A percentile compares a stretch with the other conserved stretches of the same genome.
phyloP scores from a whole-genome alignment of 805 yeast genomes.

The Candida suzukii region DNA sequence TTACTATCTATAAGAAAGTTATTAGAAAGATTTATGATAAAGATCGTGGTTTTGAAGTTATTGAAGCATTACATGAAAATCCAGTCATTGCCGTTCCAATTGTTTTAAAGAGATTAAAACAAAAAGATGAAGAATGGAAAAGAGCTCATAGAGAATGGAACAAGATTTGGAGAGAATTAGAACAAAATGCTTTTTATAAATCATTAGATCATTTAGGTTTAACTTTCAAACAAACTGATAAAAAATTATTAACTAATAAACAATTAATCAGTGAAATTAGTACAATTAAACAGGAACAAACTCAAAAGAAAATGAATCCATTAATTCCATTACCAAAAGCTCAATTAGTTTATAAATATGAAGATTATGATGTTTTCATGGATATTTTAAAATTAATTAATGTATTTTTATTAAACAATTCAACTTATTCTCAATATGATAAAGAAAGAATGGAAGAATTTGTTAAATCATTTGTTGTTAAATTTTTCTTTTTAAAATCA shows the following conservation, averaged over 20 bases:
- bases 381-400: slow-evolving; percentile 68
- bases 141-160: slow-evolving; percentile 98
- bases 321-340: slow-evolving; percentile 82
- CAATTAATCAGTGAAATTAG: slow-evolving; percentile 87
- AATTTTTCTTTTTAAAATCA: slow-evolving; percentile 60
- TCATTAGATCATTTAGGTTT: slow-evolving; percentile 92
- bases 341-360: slow-evolving; percentile 49
- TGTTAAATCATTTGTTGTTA: slow-evolving; percentile 58
- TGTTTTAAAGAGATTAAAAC: slow-evolving; percentile 85
- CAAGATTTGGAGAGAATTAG: slow-evolving; percentile 97
- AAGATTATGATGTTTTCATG: slow-evolving; percentile 59
- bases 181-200: slow-evolving; percentile 88
- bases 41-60: slow-evolving; percentile 93
- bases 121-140: slow-evolving; percentile 98
- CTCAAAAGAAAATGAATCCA: slow-evolving; percentile 79
- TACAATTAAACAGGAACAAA: slow-evolving; percentile 86
- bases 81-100: slow-evolving; percentile 95
- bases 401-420: slow-evolving; percentile 58
- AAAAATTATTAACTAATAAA: slow-evolving; percentile 82
- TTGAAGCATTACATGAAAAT: slow-evolving; percentile 89
- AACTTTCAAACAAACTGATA: slow-evolving; percentile 95
- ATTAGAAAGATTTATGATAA: slow-evolving; percentile 88
- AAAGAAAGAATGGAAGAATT: slow-evolving; percentile 70
- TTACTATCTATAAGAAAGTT: slow-evolving; percentile 89
- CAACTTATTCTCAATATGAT: slow-evolving; percentile 74